A percentile compares a stretch with the other conserved stretches of the same genome.
These are phyloP conservation scores for Fusarium continuum DNA, from an alignment of 2,329 filamentous ascomycete genomes.

Conservation along the genomic window DNA sequence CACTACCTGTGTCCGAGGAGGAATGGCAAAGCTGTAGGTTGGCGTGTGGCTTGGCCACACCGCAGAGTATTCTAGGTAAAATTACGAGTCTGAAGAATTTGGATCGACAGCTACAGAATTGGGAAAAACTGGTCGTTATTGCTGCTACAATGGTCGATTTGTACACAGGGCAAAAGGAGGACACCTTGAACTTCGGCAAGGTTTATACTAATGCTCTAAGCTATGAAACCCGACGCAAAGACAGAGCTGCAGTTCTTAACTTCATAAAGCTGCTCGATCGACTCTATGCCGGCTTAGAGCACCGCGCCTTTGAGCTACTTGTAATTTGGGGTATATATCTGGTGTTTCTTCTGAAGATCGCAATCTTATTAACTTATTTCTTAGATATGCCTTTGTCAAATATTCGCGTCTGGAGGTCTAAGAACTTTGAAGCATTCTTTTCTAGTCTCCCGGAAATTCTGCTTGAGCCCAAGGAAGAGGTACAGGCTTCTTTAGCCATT, in stretches of 20 bases:
- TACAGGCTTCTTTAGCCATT: not conserved
- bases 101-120: not conserved
- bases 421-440: not conserved
- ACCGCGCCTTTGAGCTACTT: conserved; percentile 2
- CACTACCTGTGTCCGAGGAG: not conserved
- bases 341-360: no score
- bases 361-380: not conserved
- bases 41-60: not conserved
- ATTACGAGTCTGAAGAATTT: not conserved
- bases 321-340: not conserved
- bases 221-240: not conserved
- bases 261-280: not conserved
- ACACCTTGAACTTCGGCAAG: not conserved
- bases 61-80: not conserved
- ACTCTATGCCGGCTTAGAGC: not conserved
- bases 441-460: not conserved
- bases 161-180: not conserved
- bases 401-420: not conserved
- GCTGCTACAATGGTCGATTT: not conserved
- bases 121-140: not conserved
- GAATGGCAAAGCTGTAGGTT: not conserved
- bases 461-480: not conserved
- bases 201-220: not conserved
- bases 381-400: not conserved
- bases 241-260: not conserved